phyloP scores from a whole-genome alignment of 805 yeast species.

The Myxozyma vanderwaltii region DNA sequence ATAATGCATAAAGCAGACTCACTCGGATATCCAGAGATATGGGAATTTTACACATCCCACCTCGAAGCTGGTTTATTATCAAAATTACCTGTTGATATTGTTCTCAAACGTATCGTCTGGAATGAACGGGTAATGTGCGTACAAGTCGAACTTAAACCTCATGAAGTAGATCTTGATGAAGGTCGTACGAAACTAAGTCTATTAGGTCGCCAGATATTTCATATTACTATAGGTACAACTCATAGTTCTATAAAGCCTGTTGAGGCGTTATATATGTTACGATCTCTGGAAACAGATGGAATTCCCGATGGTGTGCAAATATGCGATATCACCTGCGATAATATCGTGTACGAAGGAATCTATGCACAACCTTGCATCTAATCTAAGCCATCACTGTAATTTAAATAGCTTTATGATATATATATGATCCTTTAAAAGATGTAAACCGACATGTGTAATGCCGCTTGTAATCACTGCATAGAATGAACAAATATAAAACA shows the following conservation, averaged over 20 bases:
- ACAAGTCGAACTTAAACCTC: slow-evolving; percentile 47
- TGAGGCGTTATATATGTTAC: slow-evolving; percentile 50
- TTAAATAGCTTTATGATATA: neutral
- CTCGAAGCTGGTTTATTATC: neutral
- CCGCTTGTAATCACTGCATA: too few relatives aligned
- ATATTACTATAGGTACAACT: slow-evolving; percentile 72
- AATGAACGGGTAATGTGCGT: slow-evolving; percentile 40
- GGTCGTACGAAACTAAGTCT: slow-evolving; percentile 18
- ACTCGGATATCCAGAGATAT: slow-evolving; percentile 14
- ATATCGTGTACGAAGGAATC: neutral
- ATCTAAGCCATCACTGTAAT: neutral
- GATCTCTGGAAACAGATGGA: neutral
- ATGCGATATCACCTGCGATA: slow-evolving; percentile 7
- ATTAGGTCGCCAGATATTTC: slow-evolving; percentile 54
- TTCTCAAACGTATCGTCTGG: slow-evolving; percentile 5
- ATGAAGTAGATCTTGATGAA: slow-evolving; percentile 53
- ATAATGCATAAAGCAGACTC: slow-evolving; percentile 50
- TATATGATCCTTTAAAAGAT: neutral
- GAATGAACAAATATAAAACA: neutral
- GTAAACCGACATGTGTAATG: too few relatives aligned
- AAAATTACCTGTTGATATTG: slow-evolving; percentile 10
- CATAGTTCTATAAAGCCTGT: slow-evolving; percentile 51
- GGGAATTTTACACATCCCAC: slow-evolving; percentile 25
- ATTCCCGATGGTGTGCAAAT: neutral
- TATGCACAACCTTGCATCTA: neutral